Base-by-base conservation (phyloP, 768 basidiomycete species). In the Vararia minispora region DNA sequence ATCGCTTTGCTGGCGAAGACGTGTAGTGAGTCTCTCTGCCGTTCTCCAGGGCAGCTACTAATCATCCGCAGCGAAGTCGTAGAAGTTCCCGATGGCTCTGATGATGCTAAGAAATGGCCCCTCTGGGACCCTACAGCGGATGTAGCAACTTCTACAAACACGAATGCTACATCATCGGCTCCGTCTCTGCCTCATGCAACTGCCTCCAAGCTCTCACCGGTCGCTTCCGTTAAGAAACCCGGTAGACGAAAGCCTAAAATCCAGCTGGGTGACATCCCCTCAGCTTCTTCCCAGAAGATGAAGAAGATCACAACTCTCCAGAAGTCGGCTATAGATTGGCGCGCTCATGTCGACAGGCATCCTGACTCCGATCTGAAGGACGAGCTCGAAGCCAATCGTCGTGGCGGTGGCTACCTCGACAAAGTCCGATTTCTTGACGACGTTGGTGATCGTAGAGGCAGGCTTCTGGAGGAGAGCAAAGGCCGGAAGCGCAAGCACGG, bases 261-360 rank as follows among this genome's bases (percentile, higher is more conserved):
- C 0, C 57, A 63, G 2, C 64, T 87, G 6, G 65, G 71, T 1
- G 58, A 70, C 11, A 55, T 80, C 23, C 80, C 80, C 0, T 61
- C 61, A 10, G 45, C 58, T 26, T 50, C 62, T 6, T 43, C 64
- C 1, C 61, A 58, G 26, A 85, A 79, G 51, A 63, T 76, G 2
- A 85, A 81, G 55, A 89, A 83, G 58, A 65, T 91, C 6, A 76
- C 81, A 17, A 89, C 85, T 18, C 65, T 91, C 11, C 85, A 88
- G 45, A 90, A 89, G 55, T 86, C 83, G 0, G 75, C 80, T 10
- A 75, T 91, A 72, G 88, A 91, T 53, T 91, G 88, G 88, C 67
- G 68, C 21, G 58, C 72, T 1, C 85, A 89, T 48, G 57, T 86
- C 11, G 57, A 66, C 14, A 44, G 66, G 0, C 58, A 68, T 35